Evolutionary conservation across 768 basidiomycete species (phyloP), one percentile per base, ranked within the genome.

Genomic region (Tulasnella calospora): DNA sequence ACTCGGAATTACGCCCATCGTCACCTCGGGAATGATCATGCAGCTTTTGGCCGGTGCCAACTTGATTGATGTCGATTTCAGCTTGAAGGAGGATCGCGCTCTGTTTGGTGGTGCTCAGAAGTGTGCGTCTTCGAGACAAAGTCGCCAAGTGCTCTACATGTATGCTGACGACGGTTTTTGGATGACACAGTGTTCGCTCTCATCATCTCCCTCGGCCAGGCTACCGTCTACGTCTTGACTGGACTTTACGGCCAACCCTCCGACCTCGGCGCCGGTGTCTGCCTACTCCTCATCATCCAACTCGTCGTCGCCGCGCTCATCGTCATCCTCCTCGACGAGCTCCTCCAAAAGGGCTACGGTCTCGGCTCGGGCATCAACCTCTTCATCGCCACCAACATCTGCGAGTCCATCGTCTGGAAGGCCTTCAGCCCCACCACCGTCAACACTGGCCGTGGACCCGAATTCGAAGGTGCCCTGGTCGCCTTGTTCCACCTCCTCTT

Each of bases 11-110:
- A 96, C 92, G 38, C 98, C 98, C 55, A 98, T 99, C 83, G 90
- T 99, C 84, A 99, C 98, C 13, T 94, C 93, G 74, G 98, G 98
- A 83, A 99, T 98, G 97, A 99, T 98, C 85, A 99, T 99, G 94
- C 98, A 99, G 86, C 92, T 99, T 67, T 89, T 99, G 80, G 96
- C 97, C 23, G 98, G 98, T 77, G 97, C 98, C 55, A 98, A 95
- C 85, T 87, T 99, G 83, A 94, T 99, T 83, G 97, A 99, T 76
- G 94, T 99, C 81, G 98, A 99, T 87, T 98, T 98, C 83, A 90
- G 91, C 78, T 86, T 99, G 83, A 98, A 99, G 88, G 98, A 99
- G 85, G 98, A 99, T 84, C 88, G 98, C 41, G 95, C 95, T 21
- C 87, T 99, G 76, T 99, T 98, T 83, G 92, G 95, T 80, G 96